Base-by-base conservation (phyloP, 1,284 basidiomycete genomes). In the Pisolithus thermaeus region DNA sequence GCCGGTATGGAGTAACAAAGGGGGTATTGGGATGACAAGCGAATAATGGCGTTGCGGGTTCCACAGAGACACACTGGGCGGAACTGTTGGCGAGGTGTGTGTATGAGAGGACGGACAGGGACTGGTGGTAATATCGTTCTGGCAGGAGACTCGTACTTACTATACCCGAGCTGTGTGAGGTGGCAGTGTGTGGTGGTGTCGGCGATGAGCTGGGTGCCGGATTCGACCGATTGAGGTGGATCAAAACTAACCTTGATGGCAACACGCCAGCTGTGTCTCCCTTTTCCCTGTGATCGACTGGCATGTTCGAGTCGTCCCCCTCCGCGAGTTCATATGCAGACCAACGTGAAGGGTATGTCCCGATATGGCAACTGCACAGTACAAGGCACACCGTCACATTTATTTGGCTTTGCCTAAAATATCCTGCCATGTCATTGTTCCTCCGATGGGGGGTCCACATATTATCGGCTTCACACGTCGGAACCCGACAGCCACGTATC, bases 201-300 rank as follows among this genome's bases (percentile, higher is more conserved):
- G 18, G 28, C 37, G 46, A 51, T 51, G 45, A 46, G 14, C 7
- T 36, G 9, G 4, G 42, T 16, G 20, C 47, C 59, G 55, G 59
- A 46, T 48, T 45, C 36, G 16, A 35, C 43, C 40, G 32, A 40
- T 23, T 60, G 50, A 52, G 53, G 61, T 56, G 28, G 46, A 58
- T 54, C 57, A 50, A 20, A 39, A 8, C 37, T 20, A 49, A 11
- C 37, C 44, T 20, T 54, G 60, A 52, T 54, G 51, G 39, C 28
- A 44, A 52, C 49, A 50, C 46, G 30, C 38, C 18, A 4, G 37
- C 18, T 9, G 22, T 5, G 42, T 51, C 44, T 20, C 18, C 18
- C 18, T 20, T 20, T 20, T 20, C 18, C 18, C 18, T 20, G 18
- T 20, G 18, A 20, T 20, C 18, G 18, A 20, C 18, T 20, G 18